Percentiles rank a stretch among this genome's conserved stretches.
Conservation (phyloP, 768 basidiomycete species). For the Pisolithus sp. region DNA sequence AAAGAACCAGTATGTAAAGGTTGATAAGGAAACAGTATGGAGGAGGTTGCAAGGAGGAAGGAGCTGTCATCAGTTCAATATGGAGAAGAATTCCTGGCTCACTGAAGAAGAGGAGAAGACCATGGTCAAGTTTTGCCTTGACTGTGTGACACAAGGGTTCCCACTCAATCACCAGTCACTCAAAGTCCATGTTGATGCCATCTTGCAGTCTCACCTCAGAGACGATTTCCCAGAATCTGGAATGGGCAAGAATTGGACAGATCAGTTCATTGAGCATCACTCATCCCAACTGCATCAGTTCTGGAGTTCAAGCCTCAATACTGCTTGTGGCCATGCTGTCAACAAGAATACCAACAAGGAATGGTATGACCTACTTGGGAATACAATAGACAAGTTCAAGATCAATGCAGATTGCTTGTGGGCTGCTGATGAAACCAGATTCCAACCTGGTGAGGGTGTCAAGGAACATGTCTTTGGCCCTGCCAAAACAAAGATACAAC, state of each 20-base stretch:
- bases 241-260: background rate
- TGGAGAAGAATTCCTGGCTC: constrained; percentile 17
- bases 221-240: background rate
- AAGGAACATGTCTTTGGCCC: constrained; percentile 3
- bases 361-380: background rate
- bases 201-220: background rate
- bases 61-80: too few species aligned
- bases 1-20: too few species aligned
- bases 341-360: constrained; percentile 1
- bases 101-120: constrained; percentile 20
- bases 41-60: too few species aligned
- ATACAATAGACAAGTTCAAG: background rate
- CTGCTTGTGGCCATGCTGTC: constrained; percentile 1
- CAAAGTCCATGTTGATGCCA: background rate
- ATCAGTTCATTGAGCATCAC: background rate
- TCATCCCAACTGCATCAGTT: too few species aligned
- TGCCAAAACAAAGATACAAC: background rate
- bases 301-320: background rate
- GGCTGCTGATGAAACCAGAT: constrained; percentile 10
- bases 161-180: background rate
- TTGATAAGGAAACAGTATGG: too few species aligned
- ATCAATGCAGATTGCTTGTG: constrained; percentile 2
- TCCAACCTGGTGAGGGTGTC: constrained; percentile 1
- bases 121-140: constrained; percentile 3
- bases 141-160: background rate